A percentile compares a stretch with the other conserved stretches of the same genome.
phyloP scores from a whole-genome alignment of 73 alveolate species.

The Tetrahymena thermophila region DNA sequence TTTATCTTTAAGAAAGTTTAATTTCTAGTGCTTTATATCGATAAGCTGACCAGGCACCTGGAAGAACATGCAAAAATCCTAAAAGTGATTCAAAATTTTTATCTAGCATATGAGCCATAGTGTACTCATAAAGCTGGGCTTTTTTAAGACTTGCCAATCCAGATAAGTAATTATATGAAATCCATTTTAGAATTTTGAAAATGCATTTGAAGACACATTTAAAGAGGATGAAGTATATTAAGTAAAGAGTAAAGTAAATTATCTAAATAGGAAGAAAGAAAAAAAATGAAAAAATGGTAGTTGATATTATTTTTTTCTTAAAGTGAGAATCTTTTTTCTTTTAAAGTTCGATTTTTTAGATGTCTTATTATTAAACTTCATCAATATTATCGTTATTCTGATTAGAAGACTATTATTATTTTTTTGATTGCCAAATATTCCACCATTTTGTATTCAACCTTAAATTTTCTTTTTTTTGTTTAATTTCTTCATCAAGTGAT shows the following conservation, averaged over 20 bases:
- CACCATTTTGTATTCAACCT: neutral
- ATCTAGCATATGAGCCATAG: constrained; percentile 44
- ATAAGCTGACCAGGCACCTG: constrained; percentile 57
- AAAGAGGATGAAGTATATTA: neutral
- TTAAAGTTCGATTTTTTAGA: neutral
- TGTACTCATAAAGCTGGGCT: constrained; percentile 35
- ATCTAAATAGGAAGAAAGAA: neutral
- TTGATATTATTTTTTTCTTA: neutral
- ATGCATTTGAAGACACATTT: neutral
- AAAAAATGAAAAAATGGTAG: neutral
- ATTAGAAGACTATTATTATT: neutral
- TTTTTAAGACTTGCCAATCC: neutral
- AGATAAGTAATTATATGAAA: neutral
- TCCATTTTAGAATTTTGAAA: constrained; percentile 22
- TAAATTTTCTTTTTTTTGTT: neutral
- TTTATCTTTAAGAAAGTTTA: neutral
- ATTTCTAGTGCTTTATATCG: constrained; percentile 36
- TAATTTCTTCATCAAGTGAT: neutral
- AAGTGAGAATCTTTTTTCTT: neutral
- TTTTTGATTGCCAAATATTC: neutral
- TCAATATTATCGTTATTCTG: neutral
- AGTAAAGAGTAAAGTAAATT: neutral
- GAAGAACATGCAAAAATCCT: constrained; percentile 52
- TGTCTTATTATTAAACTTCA: neutral
- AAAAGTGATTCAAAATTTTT: constrained; percentile 45